phyloP scores from a whole-genome alignment of 1,284 basidiomycete species.

The Cutaneotrichosporon cavernicola region DNA sequence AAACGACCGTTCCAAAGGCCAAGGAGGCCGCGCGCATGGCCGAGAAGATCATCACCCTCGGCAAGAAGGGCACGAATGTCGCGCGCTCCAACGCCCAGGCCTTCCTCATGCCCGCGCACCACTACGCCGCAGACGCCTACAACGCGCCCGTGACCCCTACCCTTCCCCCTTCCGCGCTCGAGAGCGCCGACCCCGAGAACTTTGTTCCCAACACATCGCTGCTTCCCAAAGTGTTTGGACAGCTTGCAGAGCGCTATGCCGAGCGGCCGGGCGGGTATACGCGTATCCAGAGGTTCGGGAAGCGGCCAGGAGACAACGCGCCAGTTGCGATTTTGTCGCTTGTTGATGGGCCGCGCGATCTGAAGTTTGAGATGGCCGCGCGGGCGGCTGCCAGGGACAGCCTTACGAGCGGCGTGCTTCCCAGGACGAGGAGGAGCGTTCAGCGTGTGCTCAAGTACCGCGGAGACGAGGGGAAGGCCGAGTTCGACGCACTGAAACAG shows the following conservation, averaged over 20 bases:
- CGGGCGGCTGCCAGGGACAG: constrained; percentile 75
- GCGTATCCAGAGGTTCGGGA: constrained; percentile 84
- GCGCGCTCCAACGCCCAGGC: constrained; percentile 66
- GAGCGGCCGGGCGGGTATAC: constrained; percentile 91
- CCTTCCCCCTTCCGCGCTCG: constrained; percentile 6
- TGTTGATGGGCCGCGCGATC: constrained; percentile 88
- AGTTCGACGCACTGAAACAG: constrained; percentile 48
- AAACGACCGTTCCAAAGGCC: constrained; percentile 94
- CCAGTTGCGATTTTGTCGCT: constrained; percentile 88
- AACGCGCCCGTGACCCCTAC: constrained; percentile 17
- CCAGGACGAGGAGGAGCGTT: constrained; percentile 8
- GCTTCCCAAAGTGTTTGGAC: constrained; percentile 76
- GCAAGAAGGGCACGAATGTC: constrained; percentile 72
- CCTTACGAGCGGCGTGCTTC: not conserved
- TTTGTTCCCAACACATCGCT: constrained; percentile 56
- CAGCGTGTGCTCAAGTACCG: constrained; percentile 53
- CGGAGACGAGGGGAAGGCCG: constrained; percentile 39
- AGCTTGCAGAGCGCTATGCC: constrained; percentile 78
- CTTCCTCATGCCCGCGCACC: constrained; percentile 63
- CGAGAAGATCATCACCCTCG: constrained; percentile 91
- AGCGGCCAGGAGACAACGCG: constrained; percentile 88
- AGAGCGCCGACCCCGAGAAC: constrained; percentile 38
- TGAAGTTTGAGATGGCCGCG: constrained; percentile 81
- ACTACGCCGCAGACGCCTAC: constrained; percentile 37
- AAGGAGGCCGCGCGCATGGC: constrained; percentile 86